phyloP scores from a whole-genome alignment of 331 rosid genomes.

The Arachis monticola region DNA sequence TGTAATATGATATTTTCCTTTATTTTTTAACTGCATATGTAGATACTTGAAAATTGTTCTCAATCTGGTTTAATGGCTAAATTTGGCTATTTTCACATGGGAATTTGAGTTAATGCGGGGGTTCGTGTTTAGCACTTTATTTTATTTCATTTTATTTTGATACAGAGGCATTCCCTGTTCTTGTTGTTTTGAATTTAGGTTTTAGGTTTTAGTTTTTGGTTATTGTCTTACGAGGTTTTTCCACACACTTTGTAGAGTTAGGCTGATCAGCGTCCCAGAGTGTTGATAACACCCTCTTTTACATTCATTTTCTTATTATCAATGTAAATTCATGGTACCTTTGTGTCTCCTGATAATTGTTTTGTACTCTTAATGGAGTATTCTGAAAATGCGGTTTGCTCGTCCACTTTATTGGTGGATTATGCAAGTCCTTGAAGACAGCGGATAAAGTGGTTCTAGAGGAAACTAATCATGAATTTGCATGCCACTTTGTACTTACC shows the following conservation, averaged over 20 bases:
- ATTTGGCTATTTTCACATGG: constrained; percentile 11
- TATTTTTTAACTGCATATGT: too few relatives aligned
- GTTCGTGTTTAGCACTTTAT: neutral
- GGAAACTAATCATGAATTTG: neutral
- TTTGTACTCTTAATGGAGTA: neutral
- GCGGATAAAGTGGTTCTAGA: neutral
- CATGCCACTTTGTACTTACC: neutral
- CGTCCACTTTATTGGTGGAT: neutral
- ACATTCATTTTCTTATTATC: neutral
- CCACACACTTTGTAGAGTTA: neutral
- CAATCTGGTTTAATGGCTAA: neutral
- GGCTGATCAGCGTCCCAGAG: too few relatives aligned
- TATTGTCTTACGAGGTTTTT: neutral
- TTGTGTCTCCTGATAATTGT: neutral
- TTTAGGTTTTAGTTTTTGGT: too few relatives aligned
- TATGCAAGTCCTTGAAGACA: constrained; percentile 17
- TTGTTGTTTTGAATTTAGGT: neutral
- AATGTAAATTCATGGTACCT: neutral
- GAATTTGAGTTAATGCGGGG: neutral
- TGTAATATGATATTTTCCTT: too few relatives aligned
- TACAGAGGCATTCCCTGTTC: neutral
- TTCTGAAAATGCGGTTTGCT: neutral
- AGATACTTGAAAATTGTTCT: too few relatives aligned
- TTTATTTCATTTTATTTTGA: too few relatives aligned
- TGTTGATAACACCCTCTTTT: neutral